Conservation (phyloP, 306 rosid species). For the Cajanus cajan region DNA sequence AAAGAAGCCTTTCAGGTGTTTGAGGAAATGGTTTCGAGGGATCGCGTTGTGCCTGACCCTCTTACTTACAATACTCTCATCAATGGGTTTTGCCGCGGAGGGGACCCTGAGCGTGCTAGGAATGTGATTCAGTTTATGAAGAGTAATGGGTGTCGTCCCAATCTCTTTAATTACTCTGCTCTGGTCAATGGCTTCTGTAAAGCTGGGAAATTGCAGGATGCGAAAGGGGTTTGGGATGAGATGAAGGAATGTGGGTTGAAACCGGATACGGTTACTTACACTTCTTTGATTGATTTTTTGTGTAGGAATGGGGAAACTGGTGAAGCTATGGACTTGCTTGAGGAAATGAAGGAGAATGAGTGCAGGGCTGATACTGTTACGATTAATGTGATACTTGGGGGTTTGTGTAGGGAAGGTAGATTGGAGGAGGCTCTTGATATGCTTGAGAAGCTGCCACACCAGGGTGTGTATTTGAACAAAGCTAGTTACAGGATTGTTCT, state of each 20-base stretch:
- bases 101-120: conserved; percentile 65
- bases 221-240: conserved; percentile 55
- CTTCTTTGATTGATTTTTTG: conserved; percentile 64
- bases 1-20: conserved; percentile 79
- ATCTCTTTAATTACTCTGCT: conserved; percentile 66
- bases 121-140: conserved; percentile 71
- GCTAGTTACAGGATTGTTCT: conserved; percentile 83
- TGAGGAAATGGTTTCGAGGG: conserved; percentile 74
- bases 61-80: conserved; percentile 73
- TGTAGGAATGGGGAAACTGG: conserved; percentile 55
- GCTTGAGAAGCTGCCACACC: conserved; percentile 67
- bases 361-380: conserved; percentile 68
- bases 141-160: conserved; percentile 77
- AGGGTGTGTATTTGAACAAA: conserved; percentile 79
- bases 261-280: conserved; percentile 67
- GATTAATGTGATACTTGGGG: conserved; percentile 74
- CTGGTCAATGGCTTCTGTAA: conserved; percentile 67
- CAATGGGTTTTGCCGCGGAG: conserved; percentile 68
- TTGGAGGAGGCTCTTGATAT: conserved; percentile 67
- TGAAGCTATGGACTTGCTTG: conserved; percentile 64
- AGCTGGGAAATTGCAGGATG: conserved; percentile 57
- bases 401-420: conserved; percentile 67
- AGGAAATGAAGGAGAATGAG: conserved; percentile 65
- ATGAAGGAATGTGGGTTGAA: conserved; percentile 60
- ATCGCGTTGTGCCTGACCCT: conserved; percentile 66